Evolutionary conservation across 352 stramenopile species (phyloP), one percentile per base, ranked within the genome.

Genomic region (Globisporangium barbulae): DNA sequence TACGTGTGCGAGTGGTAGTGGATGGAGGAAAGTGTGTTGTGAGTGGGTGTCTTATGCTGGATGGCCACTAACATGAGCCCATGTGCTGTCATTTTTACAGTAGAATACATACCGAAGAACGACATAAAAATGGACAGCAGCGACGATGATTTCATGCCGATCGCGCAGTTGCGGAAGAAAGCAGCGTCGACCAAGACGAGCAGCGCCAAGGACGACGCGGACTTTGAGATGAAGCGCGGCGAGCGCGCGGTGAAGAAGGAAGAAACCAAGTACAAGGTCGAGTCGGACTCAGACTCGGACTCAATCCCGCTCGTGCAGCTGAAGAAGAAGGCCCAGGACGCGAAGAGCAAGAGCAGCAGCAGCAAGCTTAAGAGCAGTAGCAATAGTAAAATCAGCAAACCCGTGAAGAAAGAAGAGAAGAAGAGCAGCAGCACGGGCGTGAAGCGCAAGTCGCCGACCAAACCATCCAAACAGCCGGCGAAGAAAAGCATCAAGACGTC

Each of bases 271-370:
- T 59, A 69, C 10, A 65, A 73, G 31, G 65, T 78, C 52, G 73
- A 87, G 31, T 73, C 68, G 49, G 81, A 93, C 64, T 82, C 81
- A 62, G 78, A 91, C 65, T 92, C 90, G 53, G 89, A 96, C 63
- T 81, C 83, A 58, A 59, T 93, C 35, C 87, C 89, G 48, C 78
- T 96, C 50, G 78, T 90, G 37, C 72, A 93, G 58, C 78, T 96
- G 41, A 96, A 96, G 70, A 95, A 92, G 71, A 73, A 68, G 49
- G 22, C 21, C 30, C 31, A 64, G 21, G 54, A 56, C 28, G 21
- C 53, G 8, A 55, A 41, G 10, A 61, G 10, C 53, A 60, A 65
- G 6, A 63, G 9, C 22, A 64, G 33, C n/a, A 71, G 35, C 35
- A 71, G 41, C 22, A 53, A 17, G 19, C 33, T 10, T 19, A 71